Base-by-base conservation (phyloP, 768 basidiomycete genomes). In the Hypholoma fasciculare region DNA sequence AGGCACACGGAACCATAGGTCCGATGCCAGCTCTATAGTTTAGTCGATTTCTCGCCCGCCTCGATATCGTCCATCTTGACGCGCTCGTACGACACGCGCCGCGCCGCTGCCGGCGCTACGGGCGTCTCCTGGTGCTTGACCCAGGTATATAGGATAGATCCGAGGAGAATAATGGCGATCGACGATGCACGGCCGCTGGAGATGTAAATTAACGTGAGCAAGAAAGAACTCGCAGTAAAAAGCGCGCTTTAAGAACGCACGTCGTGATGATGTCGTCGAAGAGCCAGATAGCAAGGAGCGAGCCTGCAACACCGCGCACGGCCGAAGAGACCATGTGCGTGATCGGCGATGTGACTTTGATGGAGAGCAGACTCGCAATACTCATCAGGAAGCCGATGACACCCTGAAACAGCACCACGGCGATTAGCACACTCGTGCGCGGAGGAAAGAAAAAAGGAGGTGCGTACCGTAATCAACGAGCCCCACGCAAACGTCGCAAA, bases 311-410 rank as follows among this genome's bases (percentile, higher is more conserved):
- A 16, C 96, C 95, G 54, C 96, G 90, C 4, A 96, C 93, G 17
- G 96, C 96, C 11, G 94, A 94, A 3, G 94, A 96, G 26, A 97
- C 78, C 96, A 98, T 98, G 72, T 98, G 96, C 2, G 96, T 96
- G 70, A 98, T 94, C 13, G 96, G 96, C 1, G 94, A 96, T 7
- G 96, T 98, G 60, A 98, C 91, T 72, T 98, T 96, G 79, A 98
- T 97, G 23, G 92, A 95, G 30, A 98, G 80, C 60, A 96, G 76
- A 61, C 92, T 93, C 9, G 96, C 95, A 54, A 98, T 84, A 74
- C 90, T 93, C 85, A 98, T 97, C 65, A 96, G 75, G 82, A 97
- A 98, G 9, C 96, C 96, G 52, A 97, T 76, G 16, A 82, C 75
- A 34, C 95, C 95, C 92, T 94, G 30, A 2, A 34, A 5, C 30